Conservation (phyloP, 495 filamentous ascomycete species). For the Rhizodiscina lignyota region DNA sequence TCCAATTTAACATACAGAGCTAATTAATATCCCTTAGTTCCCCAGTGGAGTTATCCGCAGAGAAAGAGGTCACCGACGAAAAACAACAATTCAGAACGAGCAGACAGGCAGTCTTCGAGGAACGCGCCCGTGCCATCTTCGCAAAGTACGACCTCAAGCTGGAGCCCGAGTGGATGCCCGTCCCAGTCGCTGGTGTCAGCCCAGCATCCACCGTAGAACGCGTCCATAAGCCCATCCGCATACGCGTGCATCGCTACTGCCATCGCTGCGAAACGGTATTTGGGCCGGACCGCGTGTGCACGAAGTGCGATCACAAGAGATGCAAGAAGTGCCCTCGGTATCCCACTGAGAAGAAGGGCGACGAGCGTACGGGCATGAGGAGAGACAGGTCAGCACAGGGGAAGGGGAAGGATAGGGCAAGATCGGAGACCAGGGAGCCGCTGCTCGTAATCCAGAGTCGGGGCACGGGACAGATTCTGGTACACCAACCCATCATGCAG, state of each 20-base stretch:
- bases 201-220: constrained; percentile 40
- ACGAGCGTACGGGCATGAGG: too few species aligned
- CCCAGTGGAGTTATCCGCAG: too few species aligned
- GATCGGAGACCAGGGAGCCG: constrained; percentile 2
- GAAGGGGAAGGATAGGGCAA: constrained; percentile 16
- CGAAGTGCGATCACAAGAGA: constrained; percentile 54
- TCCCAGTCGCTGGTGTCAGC: constrained; percentile 29
- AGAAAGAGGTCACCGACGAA: too few species aligned
- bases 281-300: constrained; percentile 52
- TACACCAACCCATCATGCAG: constrained; percentile 49
- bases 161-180: constrained; percentile 41
- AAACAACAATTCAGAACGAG: too few species aligned
- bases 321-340: constrained; percentile 68
- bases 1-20: too few species aligned
- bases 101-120: too few species aligned
- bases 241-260: constrained; percentile 74
- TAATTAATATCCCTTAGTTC: too few species aligned
- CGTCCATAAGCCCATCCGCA: constrained; percentile 76
- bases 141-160: constrained; percentile 59
- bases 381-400: constrained; percentile 28
- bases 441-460: constrained; percentile 8
- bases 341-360: constrained; percentile 37
- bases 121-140: constrained; percentile 53
- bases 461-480: constrained; percentile 44
- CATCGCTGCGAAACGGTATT: constrained; percentile 62